A percentile compares a stretch with the other conserved stretches of the same genome.
These are phyloP conservation scores for Primulina tabacum DNA, from an alignment of 257 asterid genomes.

Conservation along the genomic window DNA sequence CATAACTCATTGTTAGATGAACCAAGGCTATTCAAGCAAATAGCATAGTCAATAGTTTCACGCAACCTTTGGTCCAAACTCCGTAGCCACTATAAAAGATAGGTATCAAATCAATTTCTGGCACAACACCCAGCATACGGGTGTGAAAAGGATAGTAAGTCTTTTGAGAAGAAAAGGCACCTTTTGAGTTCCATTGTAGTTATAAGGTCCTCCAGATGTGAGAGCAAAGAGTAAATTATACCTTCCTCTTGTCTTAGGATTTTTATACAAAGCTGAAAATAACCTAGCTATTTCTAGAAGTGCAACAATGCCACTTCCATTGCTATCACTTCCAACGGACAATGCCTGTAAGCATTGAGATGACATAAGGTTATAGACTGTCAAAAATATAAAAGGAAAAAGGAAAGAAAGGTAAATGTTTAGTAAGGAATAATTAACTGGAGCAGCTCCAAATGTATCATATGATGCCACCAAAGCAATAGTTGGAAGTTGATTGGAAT, in stretches of 20 bases:
- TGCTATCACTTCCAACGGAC: constrained; percentile 93
- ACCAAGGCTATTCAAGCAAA: constrained; percentile 94
- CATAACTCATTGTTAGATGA: constrained; percentile 53
- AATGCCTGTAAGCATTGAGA: constrained; percentile 51
- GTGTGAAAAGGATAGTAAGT: constrained; percentile 8
- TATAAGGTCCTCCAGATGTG: constrained; percentile 97
- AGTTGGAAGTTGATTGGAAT: constrained; percentile 87
- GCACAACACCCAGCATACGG: constrained; percentile 1
- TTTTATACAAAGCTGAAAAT: constrained; percentile 82
- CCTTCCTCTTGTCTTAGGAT: constrained; percentile 86
- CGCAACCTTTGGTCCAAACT: constrained; percentile 87
- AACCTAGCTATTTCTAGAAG: constrained; percentile 90
- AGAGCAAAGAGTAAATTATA: constrained; percentile 80
- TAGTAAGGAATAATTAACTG: constrained; percentile 46
- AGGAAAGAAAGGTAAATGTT: not conserved
- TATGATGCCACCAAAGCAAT: constrained; percentile 98
- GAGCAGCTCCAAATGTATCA: constrained; percentile 98
- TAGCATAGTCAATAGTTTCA: constrained; percentile 86
- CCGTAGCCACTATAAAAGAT: constrained; percentile 72
- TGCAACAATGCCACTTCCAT: constrained; percentile 90
- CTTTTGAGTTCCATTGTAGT: constrained; percentile 87
- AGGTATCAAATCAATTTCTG: constrained; percentile 31
- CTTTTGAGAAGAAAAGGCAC: constrained; percentile 33
- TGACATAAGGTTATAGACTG: constrained; percentile 25
- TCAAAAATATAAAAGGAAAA: constrained; percentile 6